Base-by-base conservation (phyloP, 306 rosid species). In the Inga laurina region DNA sequence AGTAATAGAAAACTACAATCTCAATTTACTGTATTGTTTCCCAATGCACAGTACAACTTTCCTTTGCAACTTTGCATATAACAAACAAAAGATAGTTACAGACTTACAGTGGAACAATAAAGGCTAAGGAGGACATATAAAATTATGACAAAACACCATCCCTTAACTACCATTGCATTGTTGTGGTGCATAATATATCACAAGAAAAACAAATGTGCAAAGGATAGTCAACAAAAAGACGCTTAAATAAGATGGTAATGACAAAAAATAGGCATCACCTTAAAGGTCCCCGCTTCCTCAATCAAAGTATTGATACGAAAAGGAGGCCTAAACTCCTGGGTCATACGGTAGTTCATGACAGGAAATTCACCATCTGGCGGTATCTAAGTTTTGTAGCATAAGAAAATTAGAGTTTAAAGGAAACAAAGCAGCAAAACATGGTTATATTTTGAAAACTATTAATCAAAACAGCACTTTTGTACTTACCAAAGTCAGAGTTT, bases 341-440 rank as follows among this genome's bases (percentile, higher is more conserved):
- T 93, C 93, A 93, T 84, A 43, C 97, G 97, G 85, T 90, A 93
- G 82, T 92, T 93, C 98, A 93, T 93, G 83, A 92, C 97, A 2
- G 97, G 94, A 86, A 93, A 93, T 78, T 93, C 98, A 39, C 98
- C 98, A 75, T 92, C 97, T 2, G 97, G 92, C 2, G 97, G 97
- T 81, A 90, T 77, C 98, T 93, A 79, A 62, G 75, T 72, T 83
- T 66, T 82, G 76, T 79, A 87, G 76, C 32, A 67, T 61, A 19
- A 77, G 41, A 71, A 82, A 78, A 49, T 51, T 71, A 78, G 74
- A 73, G 78, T 62, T 72, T 81, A 75, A 45, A 68, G 71, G 69
- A 75, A 84, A 70, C 66, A 74, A 44, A 78, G 8, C 27, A 41
- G 22, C 35, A 48, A 27, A 81, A 43, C 62, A 51, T 32, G 43